phyloP scores from a whole-genome alignment of 2,329 filamentous ascomycete species.

The Incumbomyces delicatus region DNA sequence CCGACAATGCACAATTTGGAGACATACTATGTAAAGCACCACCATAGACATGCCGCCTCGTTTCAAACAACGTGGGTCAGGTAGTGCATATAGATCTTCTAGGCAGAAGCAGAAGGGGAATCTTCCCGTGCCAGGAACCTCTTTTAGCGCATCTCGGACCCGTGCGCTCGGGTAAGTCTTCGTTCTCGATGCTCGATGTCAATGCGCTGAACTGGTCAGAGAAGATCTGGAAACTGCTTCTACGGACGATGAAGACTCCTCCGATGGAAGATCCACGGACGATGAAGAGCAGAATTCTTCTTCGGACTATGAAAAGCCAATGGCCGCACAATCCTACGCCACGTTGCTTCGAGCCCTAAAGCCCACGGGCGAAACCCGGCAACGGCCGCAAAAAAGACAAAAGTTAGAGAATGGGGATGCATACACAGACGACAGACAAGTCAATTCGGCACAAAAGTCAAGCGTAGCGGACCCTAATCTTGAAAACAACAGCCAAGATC shows the following conservation, averaged over 20 bases:
- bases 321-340: constrained; percentile 41
- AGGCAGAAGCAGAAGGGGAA: neutral
- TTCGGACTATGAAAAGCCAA: constrained; percentile 35
- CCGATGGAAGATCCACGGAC: constrained; percentile 11
- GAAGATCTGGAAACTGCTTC: constrained; percentile 2
- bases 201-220: neutral
- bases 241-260: neutral
- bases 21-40: too few relatives aligned
- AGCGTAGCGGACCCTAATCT: too few relatives aligned
- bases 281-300: constrained; percentile 27
- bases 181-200: too few relatives aligned
- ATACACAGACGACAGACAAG: too few relatives aligned
- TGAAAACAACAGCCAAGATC: too few relatives aligned
- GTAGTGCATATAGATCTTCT: neutral
- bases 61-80: neutral
- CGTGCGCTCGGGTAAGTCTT: neutral
- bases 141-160: neutral
- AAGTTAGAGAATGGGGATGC: constrained; percentile 35
- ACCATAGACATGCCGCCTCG: neutral
- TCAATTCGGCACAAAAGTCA: too few relatives aligned
- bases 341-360: constrained; percentile 48
- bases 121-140: neutral
- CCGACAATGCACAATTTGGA: too few relatives aligned
- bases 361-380: constrained; percentile 29
- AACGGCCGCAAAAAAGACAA: constrained; percentile 42